These are phyloP conservation scores for Vickermania spadyakhi DNA, from an alignment of 208 protist species.

Conservation along the genomic window DNA sequence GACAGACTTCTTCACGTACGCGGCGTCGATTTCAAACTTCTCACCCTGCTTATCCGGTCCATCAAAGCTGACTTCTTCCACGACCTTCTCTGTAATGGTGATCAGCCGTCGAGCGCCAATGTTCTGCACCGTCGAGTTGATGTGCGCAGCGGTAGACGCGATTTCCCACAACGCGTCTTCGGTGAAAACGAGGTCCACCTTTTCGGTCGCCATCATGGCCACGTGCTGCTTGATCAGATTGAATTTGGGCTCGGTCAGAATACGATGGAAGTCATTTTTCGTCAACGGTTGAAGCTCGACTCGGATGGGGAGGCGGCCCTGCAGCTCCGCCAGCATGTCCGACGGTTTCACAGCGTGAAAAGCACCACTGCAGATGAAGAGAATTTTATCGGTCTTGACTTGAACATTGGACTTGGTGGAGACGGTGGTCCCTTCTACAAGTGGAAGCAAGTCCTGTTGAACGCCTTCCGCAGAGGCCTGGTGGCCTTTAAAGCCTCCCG, in stretches of 20 bases:
- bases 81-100: constrained; percentile 95
- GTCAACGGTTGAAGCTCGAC: constrained; percentile 96
- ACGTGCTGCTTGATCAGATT: constrained; percentile 95
- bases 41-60: constrained; percentile 80
- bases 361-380: constrained; percentile 97
- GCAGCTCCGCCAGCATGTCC: constrained; percentile 94
- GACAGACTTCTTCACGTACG: constrained; percentile 86
- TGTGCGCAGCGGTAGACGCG: constrained; percentile 90
- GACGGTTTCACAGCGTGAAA: constrained; percentile 95
- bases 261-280: constrained; percentile 94
- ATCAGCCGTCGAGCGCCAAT: constrained; percentile 96
- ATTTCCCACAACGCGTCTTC: constrained; percentile 94
- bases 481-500: constrained; percentile 81
- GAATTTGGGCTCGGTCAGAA: constrained; percentile 97
- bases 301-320: constrained; percentile 96
- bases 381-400: constrained; percentile 97
- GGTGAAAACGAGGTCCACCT: constrained; percentile 91
- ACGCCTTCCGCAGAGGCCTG: constrained; percentile 95
- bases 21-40: constrained; percentile 78
- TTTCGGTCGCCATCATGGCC: constrained; percentile 94
- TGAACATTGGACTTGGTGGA: constrained; percentile 95
- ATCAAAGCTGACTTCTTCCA: constrained; percentile 95
- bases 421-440: constrained; percentile 96
- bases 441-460: constrained; percentile 96
- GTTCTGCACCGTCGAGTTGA: constrained; percentile 96